phyloP scores from a whole-genome alignment of 306 rosid species.

The Fragaria nilgerrensis region DNA sequence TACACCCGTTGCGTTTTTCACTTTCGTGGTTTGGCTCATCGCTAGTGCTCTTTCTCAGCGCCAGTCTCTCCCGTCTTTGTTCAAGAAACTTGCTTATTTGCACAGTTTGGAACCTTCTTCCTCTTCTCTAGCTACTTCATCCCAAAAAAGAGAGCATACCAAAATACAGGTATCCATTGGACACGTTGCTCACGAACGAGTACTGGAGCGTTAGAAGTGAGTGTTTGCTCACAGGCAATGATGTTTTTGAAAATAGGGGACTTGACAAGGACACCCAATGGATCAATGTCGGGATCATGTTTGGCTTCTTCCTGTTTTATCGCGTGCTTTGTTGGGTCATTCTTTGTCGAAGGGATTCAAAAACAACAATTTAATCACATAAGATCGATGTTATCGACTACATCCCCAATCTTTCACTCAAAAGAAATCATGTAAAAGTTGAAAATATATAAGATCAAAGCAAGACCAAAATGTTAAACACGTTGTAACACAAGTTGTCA shows the following conservation, averaged over 20 bases:
- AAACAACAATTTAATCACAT: constrained; percentile 42
- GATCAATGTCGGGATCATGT: constrained; percentile 71
- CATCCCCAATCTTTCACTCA: no score
- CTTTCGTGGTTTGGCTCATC: constrained; percentile 74
- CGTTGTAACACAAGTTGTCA: background rate
- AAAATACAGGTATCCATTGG: constrained; percentile 63
- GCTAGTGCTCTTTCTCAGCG: constrained; percentile 57
- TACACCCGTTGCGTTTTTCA: constrained; percentile 38
- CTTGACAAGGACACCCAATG: constrained; percentile 65
- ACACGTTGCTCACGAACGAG: constrained; percentile 70
- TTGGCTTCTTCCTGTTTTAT: constrained; percentile 67
- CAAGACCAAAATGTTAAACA: no score
- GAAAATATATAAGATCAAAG: no score
- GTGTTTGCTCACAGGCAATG: constrained; percentile 55
- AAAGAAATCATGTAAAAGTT: no score
- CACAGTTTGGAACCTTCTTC: constrained; percentile 81
- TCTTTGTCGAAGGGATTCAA: constrained; percentile 46
- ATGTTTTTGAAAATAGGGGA: constrained; percentile 66
- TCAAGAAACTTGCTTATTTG: constrained; percentile 76
- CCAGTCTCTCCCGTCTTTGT: constrained; percentile 76
- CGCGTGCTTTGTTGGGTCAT: constrained; percentile 75
- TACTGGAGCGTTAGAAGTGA: constrained; percentile 51
- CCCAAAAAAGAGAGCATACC: constrained; percentile 65
- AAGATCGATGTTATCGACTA: no score
- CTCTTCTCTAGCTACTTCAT: constrained; percentile 92